These are phyloP conservation scores for Cronartium quercuum DNA, from an alignment of 1,284 basidiomycete genomes.

Conservation along the genomic window DNA sequence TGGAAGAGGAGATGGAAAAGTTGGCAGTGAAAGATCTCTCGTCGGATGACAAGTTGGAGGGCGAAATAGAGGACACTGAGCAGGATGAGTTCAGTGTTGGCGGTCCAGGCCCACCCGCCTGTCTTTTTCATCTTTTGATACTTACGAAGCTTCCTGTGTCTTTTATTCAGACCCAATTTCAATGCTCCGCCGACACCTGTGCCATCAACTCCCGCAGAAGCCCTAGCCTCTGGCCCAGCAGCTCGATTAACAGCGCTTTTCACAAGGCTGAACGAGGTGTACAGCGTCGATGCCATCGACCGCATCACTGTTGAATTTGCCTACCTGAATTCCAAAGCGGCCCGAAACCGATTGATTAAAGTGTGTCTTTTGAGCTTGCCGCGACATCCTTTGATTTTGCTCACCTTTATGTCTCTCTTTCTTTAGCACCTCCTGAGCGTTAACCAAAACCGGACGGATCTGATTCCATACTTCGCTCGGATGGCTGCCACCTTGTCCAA, in stretches of 20 bases:
- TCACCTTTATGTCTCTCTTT: neutral
- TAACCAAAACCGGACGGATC: slow-evolving; percentile 79
- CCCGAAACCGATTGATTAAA: slow-evolving; percentile 74
- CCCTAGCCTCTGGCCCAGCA: slow-evolving; percentile 52
- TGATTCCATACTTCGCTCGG: slow-evolving; percentile 87
- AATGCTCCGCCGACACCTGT: slow-evolving; percentile 50
- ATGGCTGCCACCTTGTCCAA: slow-evolving; percentile 77
- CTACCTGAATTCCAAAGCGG: slow-evolving; percentile 90
- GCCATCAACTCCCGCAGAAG: slow-evolving; percentile 56
- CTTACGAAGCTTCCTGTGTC: slow-evolving; percentile 25
- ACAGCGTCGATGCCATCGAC: slow-evolving; percentile 85
- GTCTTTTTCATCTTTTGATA: neutral
- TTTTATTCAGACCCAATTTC: slow-evolving; percentile 55
- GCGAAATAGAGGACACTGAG: slow-evolving; percentile 47
- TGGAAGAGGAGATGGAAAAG: slow-evolving; percentile 36
- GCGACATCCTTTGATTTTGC: neutral
- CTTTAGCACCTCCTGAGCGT: slow-evolving; percentile 70
- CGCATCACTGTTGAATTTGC: slow-evolving; percentile 93
- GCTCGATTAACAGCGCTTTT: slow-evolving; percentile 87
- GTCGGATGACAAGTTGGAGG: slow-evolving; percentile 44
- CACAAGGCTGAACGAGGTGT: slow-evolving; percentile 84
- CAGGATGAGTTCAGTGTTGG: slow-evolving; percentile 44
- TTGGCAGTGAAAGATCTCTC: slow-evolving; percentile 36
- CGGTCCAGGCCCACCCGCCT: neutral
- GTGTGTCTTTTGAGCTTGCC: neutral